Percentiles rank a stretch among this genome's conserved stretches.
phyloP scores from a whole-genome alignment of 768 basidiomycete species.

The Rhizopogon vinicolor region DNA sequence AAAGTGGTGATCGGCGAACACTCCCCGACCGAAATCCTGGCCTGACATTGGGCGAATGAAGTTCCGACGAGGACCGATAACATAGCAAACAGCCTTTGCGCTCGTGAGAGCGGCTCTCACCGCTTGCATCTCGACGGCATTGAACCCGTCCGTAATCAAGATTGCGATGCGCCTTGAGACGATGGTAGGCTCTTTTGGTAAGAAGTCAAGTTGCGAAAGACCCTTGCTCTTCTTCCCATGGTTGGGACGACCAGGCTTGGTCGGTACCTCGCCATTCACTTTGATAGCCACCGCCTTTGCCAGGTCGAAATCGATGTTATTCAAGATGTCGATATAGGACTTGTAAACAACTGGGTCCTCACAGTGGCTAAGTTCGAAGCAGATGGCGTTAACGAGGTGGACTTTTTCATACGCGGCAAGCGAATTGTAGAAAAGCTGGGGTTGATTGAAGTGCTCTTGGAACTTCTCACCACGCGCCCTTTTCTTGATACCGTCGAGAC shows the following conservation, averaged over 20 bases:
- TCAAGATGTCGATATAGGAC: constrained; percentile 61
- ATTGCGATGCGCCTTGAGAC: constrained; percentile 71
- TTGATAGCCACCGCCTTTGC: constrained; percentile 63
- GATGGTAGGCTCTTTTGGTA: constrained; percentile 54
- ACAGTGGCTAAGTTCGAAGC: constrained; percentile 83
- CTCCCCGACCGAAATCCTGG: constrained; percentile 21
- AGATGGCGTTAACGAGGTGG: constrained; percentile 67
- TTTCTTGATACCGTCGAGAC: constrained; percentile 48
- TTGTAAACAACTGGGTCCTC: constrained; percentile 70
- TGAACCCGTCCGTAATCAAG: constrained; percentile 72
- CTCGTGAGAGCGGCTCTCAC: constrained; percentile 50
- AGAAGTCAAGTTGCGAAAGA: constrained; percentile 57
- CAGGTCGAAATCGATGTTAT: constrained; percentile 69
- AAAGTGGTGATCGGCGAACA: constrained; percentile 64
- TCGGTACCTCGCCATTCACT: constrained; percentile 58
- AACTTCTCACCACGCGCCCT: constrained; percentile 71
- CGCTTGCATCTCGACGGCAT: constrained; percentile 50
- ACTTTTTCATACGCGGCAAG: constrained; percentile 59
- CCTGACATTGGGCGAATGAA: constrained; percentile 32
- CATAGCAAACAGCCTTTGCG: constrained; percentile 51
- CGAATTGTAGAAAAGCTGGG: constrained; percentile 82
- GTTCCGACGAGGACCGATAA: constrained; percentile 68
- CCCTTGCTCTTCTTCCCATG: constrained; percentile 51
- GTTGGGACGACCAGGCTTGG: constrained; percentile 44
- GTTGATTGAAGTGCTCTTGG: constrained; percentile 71